Evolutionary conservation across 73 alveolate species (phyloP), one percentile per base, ranked within the genome.

Genomic region (Symbiodinium natans): DNA sequence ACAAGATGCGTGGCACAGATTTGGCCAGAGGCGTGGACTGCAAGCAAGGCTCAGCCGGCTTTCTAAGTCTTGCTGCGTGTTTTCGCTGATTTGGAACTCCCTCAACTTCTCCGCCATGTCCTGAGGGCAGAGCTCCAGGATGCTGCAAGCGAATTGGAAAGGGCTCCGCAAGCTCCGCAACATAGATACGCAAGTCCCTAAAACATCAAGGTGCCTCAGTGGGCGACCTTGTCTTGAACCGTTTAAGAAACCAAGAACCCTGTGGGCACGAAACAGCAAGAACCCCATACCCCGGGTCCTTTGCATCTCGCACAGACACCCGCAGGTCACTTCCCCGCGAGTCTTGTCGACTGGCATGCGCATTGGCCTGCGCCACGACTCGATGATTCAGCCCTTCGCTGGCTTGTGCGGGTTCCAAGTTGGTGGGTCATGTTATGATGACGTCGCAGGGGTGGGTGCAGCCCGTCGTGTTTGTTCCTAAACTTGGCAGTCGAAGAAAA

Each of bases 31-130:
- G 59, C 13, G 59, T 6, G 59, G 59, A 27, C 1, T 56, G 41
- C 59, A 19, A 19, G 29, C 95, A 40, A 56, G 86, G 36, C 38
- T 31, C 95, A 88, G 74, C 3, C 73, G 63, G 68, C 73, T 54
- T 31, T 88, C 95, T 34, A 88, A 82, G 59, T 88, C 95, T 17
- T 48, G 71, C 85, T 88, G 95, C 9, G 85, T 15, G 33, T 54
- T 33, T 33, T 75, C 84, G 71, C 74, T 43, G 77, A 84, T 77
- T 56, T 86, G 63, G 95, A 59, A 88, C 74, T 88, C 95, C 46
- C 43, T 36, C 43, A 88, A 68, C 86, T 38, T 88, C 71, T 88
- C 95, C 6, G 95, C 95, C 71, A 88, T 54, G 31, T 88, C 95
- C 95, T 88, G 95, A 3, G 34, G 38, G 2, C n/a, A 84, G 59